Evolutionary conservation across 257 asterid genomes (phyloP).

Genomic region (Solanum corneliomulleri): DNA sequence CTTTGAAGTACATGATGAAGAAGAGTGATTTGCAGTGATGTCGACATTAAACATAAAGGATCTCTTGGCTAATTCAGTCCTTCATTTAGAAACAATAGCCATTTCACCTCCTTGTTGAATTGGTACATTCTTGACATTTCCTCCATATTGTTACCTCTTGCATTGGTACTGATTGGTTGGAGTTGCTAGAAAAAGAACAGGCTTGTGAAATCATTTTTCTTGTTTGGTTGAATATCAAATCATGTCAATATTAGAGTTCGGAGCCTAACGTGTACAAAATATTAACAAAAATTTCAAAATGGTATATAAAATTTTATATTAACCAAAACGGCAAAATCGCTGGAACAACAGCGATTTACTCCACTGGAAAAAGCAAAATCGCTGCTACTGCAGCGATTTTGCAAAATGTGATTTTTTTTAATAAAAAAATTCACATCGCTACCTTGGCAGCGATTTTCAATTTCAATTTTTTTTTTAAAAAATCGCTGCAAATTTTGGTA

Average conservation of each 20-base stretch:
- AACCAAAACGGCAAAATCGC: no score
- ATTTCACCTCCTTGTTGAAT: background rate
- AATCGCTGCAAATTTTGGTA: no score
- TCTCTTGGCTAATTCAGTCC: background rate
- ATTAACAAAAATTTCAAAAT: no score
- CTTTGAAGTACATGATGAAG: background rate
- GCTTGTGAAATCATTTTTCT: background rate
- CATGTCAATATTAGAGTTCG: background rate
- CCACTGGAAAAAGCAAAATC: no score
- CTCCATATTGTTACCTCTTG: background rate
- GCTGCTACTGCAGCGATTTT: no score
- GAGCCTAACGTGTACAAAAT: no score
- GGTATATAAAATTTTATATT: no score
- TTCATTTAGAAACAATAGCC: background rate
- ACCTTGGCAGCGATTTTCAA: no score
- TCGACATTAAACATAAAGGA: background rate
- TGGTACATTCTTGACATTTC: background rate
- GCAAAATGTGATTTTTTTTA: no score
- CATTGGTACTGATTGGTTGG: background rate
- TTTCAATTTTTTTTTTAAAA: no score
- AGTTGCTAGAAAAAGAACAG: background rate
- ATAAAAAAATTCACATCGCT: no score
- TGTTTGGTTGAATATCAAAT: background rate
- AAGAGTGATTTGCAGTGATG: background rate
- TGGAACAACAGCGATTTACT: no score